These are phyloP conservation scores for Auriscalpium microsporum DNA, from an alignment of 768 basidiomycete species.

Conservation along the genomic window DNA sequence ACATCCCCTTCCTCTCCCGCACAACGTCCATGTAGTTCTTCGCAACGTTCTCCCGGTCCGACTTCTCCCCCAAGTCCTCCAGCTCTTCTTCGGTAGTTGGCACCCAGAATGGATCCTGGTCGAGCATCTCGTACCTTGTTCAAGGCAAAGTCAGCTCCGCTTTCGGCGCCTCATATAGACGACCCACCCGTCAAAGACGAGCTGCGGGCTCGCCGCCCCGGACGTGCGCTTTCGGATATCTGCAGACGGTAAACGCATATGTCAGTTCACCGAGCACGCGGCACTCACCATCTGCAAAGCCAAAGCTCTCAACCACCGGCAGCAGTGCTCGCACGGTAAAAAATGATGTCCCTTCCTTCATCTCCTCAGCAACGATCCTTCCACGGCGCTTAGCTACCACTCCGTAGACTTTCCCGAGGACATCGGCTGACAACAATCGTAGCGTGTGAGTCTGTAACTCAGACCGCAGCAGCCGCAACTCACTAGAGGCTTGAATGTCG, in stretches of 20 bases:
- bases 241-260: slow-evolving; percentile 24
- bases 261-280: neutral
- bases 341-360: slow-evolving; percentile 96
- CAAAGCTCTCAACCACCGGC: slow-evolving; percentile 96
- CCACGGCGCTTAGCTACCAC: slow-evolving; percentile 90
- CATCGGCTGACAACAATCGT: slow-evolving; percentile 59
- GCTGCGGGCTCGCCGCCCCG: slow-evolving; percentile 93
- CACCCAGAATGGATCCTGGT: slow-evolving; percentile 96
- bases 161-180: neutral
- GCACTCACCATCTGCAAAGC: slow-evolving; percentile 87
- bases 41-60: slow-evolving; percentile 89
- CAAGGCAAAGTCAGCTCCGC: neutral
- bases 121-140: slow-evolving; percentile 80
- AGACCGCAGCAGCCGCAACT: slow-evolving; percentile 23
- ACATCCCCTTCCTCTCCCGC: slow-evolving; percentile 89
- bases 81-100: slow-evolving; percentile 95
- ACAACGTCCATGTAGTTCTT: slow-evolving; percentile 89
- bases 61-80: slow-evolving; percentile 94
- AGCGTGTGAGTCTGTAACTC: slow-evolving; percentile 3
- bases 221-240: slow-evolving; percentile 96
- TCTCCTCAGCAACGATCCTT: slow-evolving; percentile 90
- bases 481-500: slow-evolving; percentile 96
- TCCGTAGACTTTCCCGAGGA: slow-evolving; percentile 93
- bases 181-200: slow-evolving; percentile 89
- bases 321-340: slow-evolving; percentile 87